Conservation (phyloP, 2,329 filamentous ascomycete genomes). For the Ophiostoma ulmi region DNA sequence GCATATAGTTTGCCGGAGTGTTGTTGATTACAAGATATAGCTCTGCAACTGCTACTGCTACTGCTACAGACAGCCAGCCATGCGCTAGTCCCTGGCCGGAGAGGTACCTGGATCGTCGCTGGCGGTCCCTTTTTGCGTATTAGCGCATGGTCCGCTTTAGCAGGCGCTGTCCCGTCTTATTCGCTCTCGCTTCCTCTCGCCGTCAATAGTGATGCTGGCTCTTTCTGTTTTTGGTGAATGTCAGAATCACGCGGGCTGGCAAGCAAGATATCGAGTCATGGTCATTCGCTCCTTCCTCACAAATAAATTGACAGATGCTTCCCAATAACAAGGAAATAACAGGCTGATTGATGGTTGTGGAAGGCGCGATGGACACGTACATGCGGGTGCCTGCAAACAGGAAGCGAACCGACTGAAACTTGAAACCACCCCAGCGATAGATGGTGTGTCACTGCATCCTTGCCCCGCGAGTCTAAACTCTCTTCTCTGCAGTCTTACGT, state of each 20-base stretch:
- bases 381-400: not conserved
- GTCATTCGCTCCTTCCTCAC: not conserved
- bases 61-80: not conserved
- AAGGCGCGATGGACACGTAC: constrained; percentile 3
- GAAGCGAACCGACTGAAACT: not conserved
- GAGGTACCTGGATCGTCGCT: not conserved
- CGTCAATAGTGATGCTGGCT: not conserved
- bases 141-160: not conserved
- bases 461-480: constrained; percentile 3
- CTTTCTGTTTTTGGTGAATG: not conserved
- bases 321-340: not conserved
- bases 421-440: constrained; percentile 2
- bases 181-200: not conserved
- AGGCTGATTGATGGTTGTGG: not conserved
- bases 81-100: constrained; percentile 10
- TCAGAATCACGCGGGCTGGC: not conserved
- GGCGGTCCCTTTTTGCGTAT: not conserved
- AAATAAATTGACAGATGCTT: not conserved
- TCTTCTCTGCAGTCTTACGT: not conserved
- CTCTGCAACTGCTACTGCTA: no score
- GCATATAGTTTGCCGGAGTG: not conserved
- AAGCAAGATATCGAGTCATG: not conserved
- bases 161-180: not conserved
- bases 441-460: not conserved
- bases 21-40: not conserved